These are phyloP conservation scores for Lathyrus tuberosus DNA, from an alignment of 306 rosid species.

Conservation along the genomic window DNA sequence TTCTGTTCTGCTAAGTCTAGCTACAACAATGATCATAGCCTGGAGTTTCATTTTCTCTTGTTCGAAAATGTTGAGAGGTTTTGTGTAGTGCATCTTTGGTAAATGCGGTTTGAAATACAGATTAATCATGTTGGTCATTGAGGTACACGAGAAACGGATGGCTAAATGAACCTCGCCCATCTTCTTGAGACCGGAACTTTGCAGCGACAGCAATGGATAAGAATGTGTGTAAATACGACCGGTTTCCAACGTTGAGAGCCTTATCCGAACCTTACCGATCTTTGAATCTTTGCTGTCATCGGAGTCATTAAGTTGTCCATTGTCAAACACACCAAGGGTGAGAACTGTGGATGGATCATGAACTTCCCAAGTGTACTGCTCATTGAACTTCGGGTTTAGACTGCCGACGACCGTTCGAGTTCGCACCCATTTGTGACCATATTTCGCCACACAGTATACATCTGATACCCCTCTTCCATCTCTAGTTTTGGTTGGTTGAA, in stretches of 20 bases:
- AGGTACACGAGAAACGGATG: slow-evolving; percentile 74
- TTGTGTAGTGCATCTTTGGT: slow-evolving; percentile 90
- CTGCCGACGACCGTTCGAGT: slow-evolving; percentile 77
- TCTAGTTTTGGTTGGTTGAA: slow-evolving; percentile 70
- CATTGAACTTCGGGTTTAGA: slow-evolving; percentile 71
- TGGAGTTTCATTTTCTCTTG: slow-evolving; percentile 74
- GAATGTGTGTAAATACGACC: slow-evolving; percentile 78
- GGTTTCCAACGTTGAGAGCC: slow-evolving; percentile 84
- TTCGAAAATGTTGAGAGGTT: slow-evolving; percentile 69
- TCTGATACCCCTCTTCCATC: slow-evolving; percentile 73
- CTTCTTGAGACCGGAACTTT: slow-evolving; percentile 84
- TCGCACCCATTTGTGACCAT: slow-evolving; percentile 92
- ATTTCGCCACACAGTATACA: slow-evolving; percentile 88
- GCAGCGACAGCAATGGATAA: slow-evolving; percentile 73
- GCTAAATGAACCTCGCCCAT: slow-evolving; percentile 94
- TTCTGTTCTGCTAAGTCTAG: slow-evolving; percentile 78
- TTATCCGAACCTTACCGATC: slow-evolving; percentile 86
- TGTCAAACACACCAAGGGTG: slow-evolving; percentile 82
- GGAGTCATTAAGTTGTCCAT: slow-evolving; percentile 57
- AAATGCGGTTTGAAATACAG: slow-evolving; percentile 73
- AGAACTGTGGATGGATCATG: slow-evolving; percentile 86
- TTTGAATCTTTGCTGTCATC: slow-evolving; percentile 54
- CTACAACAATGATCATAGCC: slow-evolving; percentile 71
- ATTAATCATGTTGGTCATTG: slow-evolving; percentile 57
- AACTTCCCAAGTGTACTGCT: slow-evolving; percentile 98